These are phyloP conservation scores for Solanum verrucosum DNA, from an alignment of 257 asterid species.

Conservation along the genomic window DNA sequence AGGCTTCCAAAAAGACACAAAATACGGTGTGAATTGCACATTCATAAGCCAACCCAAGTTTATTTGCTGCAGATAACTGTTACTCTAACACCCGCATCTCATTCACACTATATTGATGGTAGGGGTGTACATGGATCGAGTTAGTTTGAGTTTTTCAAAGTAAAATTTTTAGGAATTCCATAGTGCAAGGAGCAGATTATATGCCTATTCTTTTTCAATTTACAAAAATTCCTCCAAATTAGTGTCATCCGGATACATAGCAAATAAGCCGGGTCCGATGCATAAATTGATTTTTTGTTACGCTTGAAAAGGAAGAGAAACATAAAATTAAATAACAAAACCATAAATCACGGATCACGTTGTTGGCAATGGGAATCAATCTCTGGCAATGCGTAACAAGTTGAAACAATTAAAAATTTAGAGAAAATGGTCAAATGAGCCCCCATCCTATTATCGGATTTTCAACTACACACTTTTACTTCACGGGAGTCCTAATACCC, in stretches of 20 bases:
- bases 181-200: not conserved
- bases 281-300: too few species aligned
- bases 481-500: too few species aligned
- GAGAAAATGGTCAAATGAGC: too few species aligned
- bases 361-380: too few species aligned
- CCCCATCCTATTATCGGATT: too few species aligned
- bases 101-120: not conserved
- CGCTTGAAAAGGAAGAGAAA: too few species aligned
- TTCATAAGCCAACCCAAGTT: not conserved
- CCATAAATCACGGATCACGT: too few species aligned
- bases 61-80: not conserved
- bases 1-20: not conserved
- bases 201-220: not conserved
- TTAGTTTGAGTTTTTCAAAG: not conserved
- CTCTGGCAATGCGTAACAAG: too few species aligned
- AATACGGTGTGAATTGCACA: not conserved
- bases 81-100: not conserved
- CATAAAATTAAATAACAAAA: too few species aligned
- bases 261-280: not conserved
- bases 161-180: too few species aligned
- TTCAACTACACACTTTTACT: too few species aligned
- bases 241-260: not conserved
- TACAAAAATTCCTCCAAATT: not conserved
- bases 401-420: too few species aligned
- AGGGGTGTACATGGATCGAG: not conserved